Conservation (phyloP, 73 alveolate species). For the Stentor roeselii region DNA sequence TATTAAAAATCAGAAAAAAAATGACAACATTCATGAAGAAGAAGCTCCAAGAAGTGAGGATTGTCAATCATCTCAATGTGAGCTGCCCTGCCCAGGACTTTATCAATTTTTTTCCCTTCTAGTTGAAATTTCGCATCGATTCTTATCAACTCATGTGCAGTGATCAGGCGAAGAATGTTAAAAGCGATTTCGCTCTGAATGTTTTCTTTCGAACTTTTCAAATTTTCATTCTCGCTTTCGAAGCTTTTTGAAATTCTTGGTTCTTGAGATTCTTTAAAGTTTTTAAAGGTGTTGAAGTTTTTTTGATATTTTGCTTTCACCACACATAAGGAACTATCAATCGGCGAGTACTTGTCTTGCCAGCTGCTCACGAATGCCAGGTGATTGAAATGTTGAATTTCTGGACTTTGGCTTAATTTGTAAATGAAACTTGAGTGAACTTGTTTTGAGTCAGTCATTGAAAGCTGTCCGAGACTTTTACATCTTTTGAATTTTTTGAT, state of each 20-base stretch:
- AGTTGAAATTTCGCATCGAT: not conserved
- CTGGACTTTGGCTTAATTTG: conserved; percentile 61
- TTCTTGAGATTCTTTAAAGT: too few relatives aligned
- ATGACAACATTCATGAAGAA: conserved; percentile 37
- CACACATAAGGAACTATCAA: conserved; percentile 33
- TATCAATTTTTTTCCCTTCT: conserved; percentile 45
- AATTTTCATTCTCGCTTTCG: too few relatives aligned
- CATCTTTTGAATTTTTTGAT: conserved; percentile 68
- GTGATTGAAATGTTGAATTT: conserved; percentile 63
- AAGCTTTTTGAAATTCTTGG: too few relatives aligned
- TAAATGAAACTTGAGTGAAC: conserved; percentile 60
- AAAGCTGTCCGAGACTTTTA: conserved; percentile 64
- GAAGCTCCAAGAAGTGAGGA: conserved; percentile 57
- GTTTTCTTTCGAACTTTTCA: not conserved
- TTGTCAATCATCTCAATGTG: conserved; percentile 80
- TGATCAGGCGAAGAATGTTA: not conserved
- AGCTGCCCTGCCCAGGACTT: conserved; percentile 79
- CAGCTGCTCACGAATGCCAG: conserved; percentile 45
- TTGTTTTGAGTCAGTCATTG: conserved; percentile 60
- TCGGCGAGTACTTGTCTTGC: conserved; percentile 77
- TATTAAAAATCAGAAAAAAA: too few relatives aligned
- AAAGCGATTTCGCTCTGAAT: not conserved
- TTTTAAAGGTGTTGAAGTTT: too few relatives aligned
- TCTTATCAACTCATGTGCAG: not conserved
- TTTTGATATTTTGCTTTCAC: not conserved